Evolutionary conservation across 495 filamentous ascomycete species (phyloP), one percentile per base, ranked within the genome.

Genomic region (Cudoniella acicularis): DNA sequence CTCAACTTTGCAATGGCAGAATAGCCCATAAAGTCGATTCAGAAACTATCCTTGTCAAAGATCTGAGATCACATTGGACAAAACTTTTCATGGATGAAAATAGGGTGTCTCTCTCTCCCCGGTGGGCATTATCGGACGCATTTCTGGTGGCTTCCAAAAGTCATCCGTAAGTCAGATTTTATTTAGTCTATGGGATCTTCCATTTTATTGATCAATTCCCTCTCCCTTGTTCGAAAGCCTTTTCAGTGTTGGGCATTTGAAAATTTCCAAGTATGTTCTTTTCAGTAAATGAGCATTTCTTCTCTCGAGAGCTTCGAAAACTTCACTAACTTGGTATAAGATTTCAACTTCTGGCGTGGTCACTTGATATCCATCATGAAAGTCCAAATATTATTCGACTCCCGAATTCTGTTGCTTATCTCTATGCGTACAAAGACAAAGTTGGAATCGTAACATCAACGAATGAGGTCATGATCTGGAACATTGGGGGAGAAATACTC

Each of bases 41-140:
- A 3, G 11, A 27, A 16, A 43, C 54, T 1, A 55, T 64, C 13
- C 10, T 17, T 18, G 58, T 61, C 13, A 49, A 49, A 51, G 48
- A 51, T 24, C 20, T 65, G 8, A 50, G 30, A 18, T 49, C 59
- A 1, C 40, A 49, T n/a, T 21, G 23, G 9, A 18, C 11, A 26
- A 23, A 1, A 2, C 3, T 36, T 10, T 52, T 52, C n/a, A n/a
- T 47, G 10, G 57, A 57, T 10, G 17, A 49, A 17, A 64, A 64
- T 51, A 47, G 62, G 22, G 17, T 30, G 6, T 3, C 46, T 1
- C 18, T 56, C 3, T 21, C n/a, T n/a, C n/a, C 20, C 1, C 16
- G 42, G n/a, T 67, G 61, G 61, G 11, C 51, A 16, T 54, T 67
- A 21, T 67, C 58, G 1, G 55, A 67, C 21, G 30, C 50, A 25